Evolutionary conservation across 352 stramenopile genomes (phyloP).

Genomic region (Pythium rishiriense): DNA sequence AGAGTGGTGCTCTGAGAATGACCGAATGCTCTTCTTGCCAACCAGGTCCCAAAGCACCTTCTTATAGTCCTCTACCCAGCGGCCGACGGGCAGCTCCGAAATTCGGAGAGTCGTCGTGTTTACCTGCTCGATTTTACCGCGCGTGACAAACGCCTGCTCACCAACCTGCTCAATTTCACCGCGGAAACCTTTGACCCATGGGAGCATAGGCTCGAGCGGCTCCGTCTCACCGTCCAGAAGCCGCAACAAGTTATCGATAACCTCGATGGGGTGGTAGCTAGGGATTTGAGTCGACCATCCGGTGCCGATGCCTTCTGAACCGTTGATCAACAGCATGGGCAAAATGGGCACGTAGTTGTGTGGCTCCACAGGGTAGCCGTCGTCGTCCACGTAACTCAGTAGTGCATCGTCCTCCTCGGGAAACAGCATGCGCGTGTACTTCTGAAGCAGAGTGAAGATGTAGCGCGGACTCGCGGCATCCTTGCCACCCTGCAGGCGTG

Average conservation of each 20-base stretch:
- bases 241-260: slow-evolving; percentile 95
- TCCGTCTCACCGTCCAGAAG: slow-evolving; percentile 69
- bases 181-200: slow-evolving; percentile 96
- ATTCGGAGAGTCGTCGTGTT: slow-evolving; percentile 96
- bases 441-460: slow-evolving; percentile 98
- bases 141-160: slow-evolving; percentile 72
- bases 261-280: slow-evolving; percentile 94
- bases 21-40: slow-evolving; percentile 77
- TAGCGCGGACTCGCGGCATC: slow-evolving; percentile 97
- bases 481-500: slow-evolving; percentile 97
- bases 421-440: slow-evolving; percentile 96
- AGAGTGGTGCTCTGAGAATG: slow-evolving; percentile 98
- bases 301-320: slow-evolving; percentile 98
- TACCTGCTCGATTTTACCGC: slow-evolving; percentile 66
- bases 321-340: slow-evolving; percentile 97
- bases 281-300: slow-evolving; percentile 96
- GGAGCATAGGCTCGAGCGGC: slow-evolving; percentile 79
- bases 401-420: slow-evolving; percentile 98
- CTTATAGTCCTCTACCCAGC: slow-evolving; percentile 99
- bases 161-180: slow-evolving; percentile 84
- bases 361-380: slow-evolving; percentile 98
- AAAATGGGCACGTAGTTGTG: slow-evolving; percentile 97
- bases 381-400: slow-evolving; percentile 96
- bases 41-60: slow-evolving; percentile 93
- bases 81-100: slow-evolving; percentile 95